Base-by-base conservation (phyloP, 2,329 filamentous ascomycete genomes). In the Hypoxylon sp. region DNA sequence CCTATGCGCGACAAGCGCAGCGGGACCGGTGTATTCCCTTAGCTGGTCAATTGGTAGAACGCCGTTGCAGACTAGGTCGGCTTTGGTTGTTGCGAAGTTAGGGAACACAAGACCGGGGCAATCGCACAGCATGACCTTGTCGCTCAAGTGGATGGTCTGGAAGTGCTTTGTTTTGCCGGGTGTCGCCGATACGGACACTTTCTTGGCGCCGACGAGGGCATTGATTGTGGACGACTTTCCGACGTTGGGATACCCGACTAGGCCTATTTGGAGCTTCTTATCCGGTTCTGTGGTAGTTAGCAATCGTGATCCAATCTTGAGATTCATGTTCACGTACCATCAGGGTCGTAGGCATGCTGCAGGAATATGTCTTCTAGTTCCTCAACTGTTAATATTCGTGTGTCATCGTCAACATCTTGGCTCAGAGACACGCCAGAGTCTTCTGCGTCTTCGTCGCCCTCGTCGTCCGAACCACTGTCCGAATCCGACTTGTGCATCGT, bases 161-260 rank as follows among this genome's bases (percentile, higher is more conserved):
- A 99, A 99, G 71, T 99, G 95, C 80, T 99, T 99, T 11, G 95
- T 99, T 79, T 99, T 99, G 73, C 95, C 95, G 3, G 95, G 95
- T 1, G 95, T 99, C 11, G 94, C 89, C 13, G 95, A 99, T 33
- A 99, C 96, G 0, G 94, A 98, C 4, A 99, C 95, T 78, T 98
- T 99, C 80, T 98, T 99, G 52, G 95, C 88, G 47, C 96, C 96
- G 56, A 98, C 93, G n/a, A 99, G 84, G 37, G 95, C 94, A 79
- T 99, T 99, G 82, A 99, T 99, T 13, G 95, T 99, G 45, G 93
- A 97, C 1, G 96, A 99, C 79, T 99, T 99, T 78, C 95, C 95
- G 63, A 99, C 95, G 78, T 99, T 99, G 70, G 95, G 95, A 77
- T 99, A 99, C 57, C 95, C 95, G 31, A 99, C 95, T 17, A 99